phyloP scores from a whole-genome alignment of 352 stramenopile species.

The Phytophthora sp. region DNA sequence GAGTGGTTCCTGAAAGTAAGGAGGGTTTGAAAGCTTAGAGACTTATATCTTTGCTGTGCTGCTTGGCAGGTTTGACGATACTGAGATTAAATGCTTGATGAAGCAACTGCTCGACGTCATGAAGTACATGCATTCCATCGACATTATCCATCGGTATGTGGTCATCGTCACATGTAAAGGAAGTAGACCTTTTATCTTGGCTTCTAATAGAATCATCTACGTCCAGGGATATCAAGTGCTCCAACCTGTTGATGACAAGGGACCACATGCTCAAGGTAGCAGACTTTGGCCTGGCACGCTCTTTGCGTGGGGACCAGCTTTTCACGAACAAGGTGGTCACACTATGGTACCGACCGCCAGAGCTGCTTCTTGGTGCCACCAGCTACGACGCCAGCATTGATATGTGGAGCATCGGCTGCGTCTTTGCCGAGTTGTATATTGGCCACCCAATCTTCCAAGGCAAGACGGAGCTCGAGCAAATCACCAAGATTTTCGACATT shows the following conservation, averaged over 20 bases:
- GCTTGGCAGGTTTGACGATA: conserved; percentile 71
- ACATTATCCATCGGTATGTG: conserved; percentile 85
- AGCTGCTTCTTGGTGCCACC: conserved; percentile 94
- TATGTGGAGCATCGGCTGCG: conserved; percentile 95
- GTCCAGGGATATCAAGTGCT: conserved; percentile 93
- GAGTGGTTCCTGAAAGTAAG: not conserved
- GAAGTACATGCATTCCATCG: conserved; percentile 87
- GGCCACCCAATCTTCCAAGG: conserved; percentile 87
- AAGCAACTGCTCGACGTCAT: conserved; percentile 87
- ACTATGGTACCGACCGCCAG: conserved; percentile 94
- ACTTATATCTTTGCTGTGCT: not conserved
- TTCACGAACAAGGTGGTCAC: conserved; percentile 97
- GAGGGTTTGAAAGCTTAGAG: not conserved
- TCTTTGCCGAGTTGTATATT: conserved; percentile 89
- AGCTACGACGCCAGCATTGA: conserved; percentile 94
- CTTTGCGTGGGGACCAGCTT: conserved; percentile 82
- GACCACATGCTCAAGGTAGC: conserved; percentile 86
- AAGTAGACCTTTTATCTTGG: not conserved
- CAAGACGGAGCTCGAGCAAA: conserved; percentile 90
- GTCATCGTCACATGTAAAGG: not conserved
- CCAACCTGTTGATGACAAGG: conserved; percentile 82
- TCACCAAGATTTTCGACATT: conserved; percentile 89
- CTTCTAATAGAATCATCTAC: not conserved
- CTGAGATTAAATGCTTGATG: conserved; percentile 90
- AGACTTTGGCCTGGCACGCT: conserved; percentile 87